These are phyloP conservation scores for Lasiodiplodia gonubiensis DNA, from an alignment of 2,329 filamentous ascomycete species.

Conservation along the genomic window DNA sequence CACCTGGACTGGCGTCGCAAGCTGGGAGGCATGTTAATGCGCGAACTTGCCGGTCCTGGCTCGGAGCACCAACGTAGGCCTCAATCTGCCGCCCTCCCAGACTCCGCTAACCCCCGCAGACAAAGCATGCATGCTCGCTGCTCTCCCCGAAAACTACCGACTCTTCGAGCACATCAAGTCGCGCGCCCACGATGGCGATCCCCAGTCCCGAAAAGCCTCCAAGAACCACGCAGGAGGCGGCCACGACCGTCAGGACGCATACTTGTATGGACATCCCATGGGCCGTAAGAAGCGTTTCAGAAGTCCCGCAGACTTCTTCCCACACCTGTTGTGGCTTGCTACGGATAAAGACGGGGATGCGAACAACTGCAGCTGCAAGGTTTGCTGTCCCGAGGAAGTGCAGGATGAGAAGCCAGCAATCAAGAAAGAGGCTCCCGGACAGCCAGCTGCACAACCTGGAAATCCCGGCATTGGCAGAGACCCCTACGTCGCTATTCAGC, in stretches of 20 bases:
- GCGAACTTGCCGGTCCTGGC: constrained; percentile 52
- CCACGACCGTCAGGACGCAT: constrained; percentile 63
- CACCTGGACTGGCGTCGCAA: constrained; percentile 64
- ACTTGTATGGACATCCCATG: constrained; percentile 64
- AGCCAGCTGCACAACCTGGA: constrained; percentile 15
- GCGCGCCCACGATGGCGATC: constrained; percentile 51
- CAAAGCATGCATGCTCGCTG: constrained; percentile 57
- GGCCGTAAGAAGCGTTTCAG: constrained; percentile 63
- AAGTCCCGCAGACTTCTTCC: constrained; percentile 65
- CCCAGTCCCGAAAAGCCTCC: constrained; percentile 49
- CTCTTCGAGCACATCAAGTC: constrained; percentile 66
- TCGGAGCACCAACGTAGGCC: constrained; percentile 40
- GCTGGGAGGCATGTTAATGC: constrained; percentile 63
- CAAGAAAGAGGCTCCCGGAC: constrained; percentile 39
- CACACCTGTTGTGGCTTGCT: constrained; percentile 63
- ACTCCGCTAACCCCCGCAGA: constrained; percentile 16
- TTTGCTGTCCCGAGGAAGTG: constrained; percentile 61
- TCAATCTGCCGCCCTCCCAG: not conserved
- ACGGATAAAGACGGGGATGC: constrained; percentile 59
- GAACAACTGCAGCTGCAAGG: constrained; percentile 63
- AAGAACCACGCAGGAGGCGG: constrained; percentile 57
- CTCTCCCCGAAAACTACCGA: constrained; percentile 62
- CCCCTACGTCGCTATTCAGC: constrained; percentile 4
- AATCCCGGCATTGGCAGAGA: not conserved
- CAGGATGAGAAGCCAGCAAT: constrained; percentile 46